Base-by-base conservation (phyloP, 2,329 filamentous ascomycete species). In the Fusarium paranaense region DNA sequence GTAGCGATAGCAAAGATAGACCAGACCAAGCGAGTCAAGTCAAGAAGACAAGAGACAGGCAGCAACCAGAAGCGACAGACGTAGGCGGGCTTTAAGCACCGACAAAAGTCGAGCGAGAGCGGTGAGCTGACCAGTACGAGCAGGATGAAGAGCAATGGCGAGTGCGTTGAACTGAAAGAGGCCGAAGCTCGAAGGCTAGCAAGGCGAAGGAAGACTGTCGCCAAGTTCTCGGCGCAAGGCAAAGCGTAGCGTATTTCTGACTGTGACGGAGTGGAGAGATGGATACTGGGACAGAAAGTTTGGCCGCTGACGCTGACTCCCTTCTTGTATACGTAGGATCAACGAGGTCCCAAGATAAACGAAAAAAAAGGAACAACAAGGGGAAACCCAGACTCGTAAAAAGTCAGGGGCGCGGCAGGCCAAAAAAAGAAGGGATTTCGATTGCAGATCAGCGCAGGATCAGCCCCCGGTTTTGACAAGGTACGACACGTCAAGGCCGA, bases 401-500 rank as follows among this genome's bases (percentile, higher is more conserved):
- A 54, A 65, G 64, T 71, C 70, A 76, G 73, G 73, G 73, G 73
- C 57, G 38, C 32, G 38, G 57, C 64, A 69, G 16, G 20, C 47
- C 14, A 61, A 69, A 68, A 62, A 63, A 74, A 57, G 62, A 60
- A 73, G 66, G 57, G 67, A 64, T 58, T 54, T 60, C 60, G 57
- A 66, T 40, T 69, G 52, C 37, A 62, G 71, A 73, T 72, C 71
- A 73, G 60, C 70, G 37, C 37, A 66, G 66, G 71, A 73, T 72
- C 69, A 70, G 62, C 61, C 62, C 47, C 72, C 60, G 62, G 62
- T 67, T 64, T 75, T 71, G 69, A 65, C 42, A 71, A 75, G 60
- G 72, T 75, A 64, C 73, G 70, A 75, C 73, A 75, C 73, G 73
- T 75, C 73, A 66, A 74, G 65, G 63, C 37, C 63, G 42, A 76